Base-by-base conservation (phyloP, 1,284 basidiomycete genomes). In the Puccinia sorghi region DNA sequence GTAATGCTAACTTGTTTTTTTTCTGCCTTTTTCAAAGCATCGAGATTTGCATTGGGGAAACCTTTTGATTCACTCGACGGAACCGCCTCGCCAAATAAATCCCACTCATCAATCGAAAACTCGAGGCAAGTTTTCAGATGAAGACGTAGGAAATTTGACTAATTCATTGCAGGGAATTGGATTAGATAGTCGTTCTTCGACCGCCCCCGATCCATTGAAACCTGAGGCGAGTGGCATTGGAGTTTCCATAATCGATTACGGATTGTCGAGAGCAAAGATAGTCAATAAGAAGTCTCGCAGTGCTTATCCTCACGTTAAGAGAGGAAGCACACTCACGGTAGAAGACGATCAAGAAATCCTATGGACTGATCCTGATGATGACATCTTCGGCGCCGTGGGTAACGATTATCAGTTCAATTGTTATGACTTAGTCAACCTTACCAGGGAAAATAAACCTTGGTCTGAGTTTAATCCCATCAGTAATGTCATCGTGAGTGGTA, bases 31-130 rank as follows among this genome's bases (percentile, higher is more conserved):
- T 46, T 2, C 39, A 66, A 71, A 78, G 75, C 75, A 78, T 48
- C 66, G 75, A 20, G 75, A 78, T 67, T 59, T 78, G 32, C 75
- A 78, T 71, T 78, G 75, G 75, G 75, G 75, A 43, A 71, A 78
- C 46, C 9, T 78, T 20, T 57, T 67, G 50, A 50, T 78, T 22
- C 50, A 78, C n/a, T 54, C 50, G 22, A 22, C 37, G 13, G 46
- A 64, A 4, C 43, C 37, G 11, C 48, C 72, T n/a, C 59, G 48
- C 32, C 73, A 39, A 12, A 64, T 59, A 50, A 50, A 46, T 67
- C 39, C 22, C n/a, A 50, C 4, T 22, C 37, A 7, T 5, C 20
- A 63, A 15, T 6, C 61, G 15, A 64, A 61, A 57, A 56, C 27
- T 43, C 27, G 22, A 15, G 27, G 32, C 22, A 66, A 57, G 50